A percentile compares a stretch with the other conserved stretches of the same genome.
Evolutionary conservation across 2,329 filamentous ascomycete genomes (phyloP).

Genomic region (Seiridium cupressi): DNA sequence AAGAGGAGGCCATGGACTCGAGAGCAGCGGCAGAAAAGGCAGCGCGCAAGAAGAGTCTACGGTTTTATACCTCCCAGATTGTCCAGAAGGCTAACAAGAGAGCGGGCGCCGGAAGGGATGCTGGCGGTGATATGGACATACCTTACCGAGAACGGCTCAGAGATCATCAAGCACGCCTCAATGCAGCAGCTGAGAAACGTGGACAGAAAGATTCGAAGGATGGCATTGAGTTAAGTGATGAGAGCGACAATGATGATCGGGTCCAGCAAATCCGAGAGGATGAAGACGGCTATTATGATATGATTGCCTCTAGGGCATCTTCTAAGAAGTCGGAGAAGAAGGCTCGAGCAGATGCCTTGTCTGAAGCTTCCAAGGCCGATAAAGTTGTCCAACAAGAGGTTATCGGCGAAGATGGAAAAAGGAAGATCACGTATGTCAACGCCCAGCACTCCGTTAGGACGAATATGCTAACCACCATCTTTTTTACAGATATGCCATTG

Average conservation of each 20-base stretch:
- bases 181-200: slow-evolving; percentile 82
- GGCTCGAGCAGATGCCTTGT: slow-evolving; percentile 53
- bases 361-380: slow-evolving; percentile 62
- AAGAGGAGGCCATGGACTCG: slow-evolving; percentile 77
- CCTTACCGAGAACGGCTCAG: slow-evolving; percentile 85
- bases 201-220: slow-evolving; percentile 64
- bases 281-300: slow-evolving; percentile 82
- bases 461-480: background rate
- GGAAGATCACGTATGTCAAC: slow-evolving; percentile 65
- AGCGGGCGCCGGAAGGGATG: slow-evolving; percentile 67
- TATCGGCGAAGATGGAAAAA: slow-evolving; percentile 80
- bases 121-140: slow-evolving; percentile 78
- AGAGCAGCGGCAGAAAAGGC: slow-evolving; percentile 84
- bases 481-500: background rate
- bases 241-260: slow-evolving; percentile 43
- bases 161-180: slow-evolving; percentile 82
- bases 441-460: background rate
- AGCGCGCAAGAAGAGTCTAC: slow-evolving; percentile 83
- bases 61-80: slow-evolving; percentile 98
- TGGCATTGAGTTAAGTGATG: slow-evolving; percentile 66
- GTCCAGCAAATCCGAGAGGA: slow-evolving; percentile 39
- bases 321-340: slow-evolving; percentile 72
- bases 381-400: slow-evolving; percentile 64
- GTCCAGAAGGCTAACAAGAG: slow-evolving; percentile 91
- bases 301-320: slow-evolving; percentile 64